A percentile compares a stretch with the other conserved stretches of the same genome.
Evolutionary conservation across 2,329 filamentous ascomycete species (phyloP).

Genomic region (Verticillium zaregamsianum): DNA sequence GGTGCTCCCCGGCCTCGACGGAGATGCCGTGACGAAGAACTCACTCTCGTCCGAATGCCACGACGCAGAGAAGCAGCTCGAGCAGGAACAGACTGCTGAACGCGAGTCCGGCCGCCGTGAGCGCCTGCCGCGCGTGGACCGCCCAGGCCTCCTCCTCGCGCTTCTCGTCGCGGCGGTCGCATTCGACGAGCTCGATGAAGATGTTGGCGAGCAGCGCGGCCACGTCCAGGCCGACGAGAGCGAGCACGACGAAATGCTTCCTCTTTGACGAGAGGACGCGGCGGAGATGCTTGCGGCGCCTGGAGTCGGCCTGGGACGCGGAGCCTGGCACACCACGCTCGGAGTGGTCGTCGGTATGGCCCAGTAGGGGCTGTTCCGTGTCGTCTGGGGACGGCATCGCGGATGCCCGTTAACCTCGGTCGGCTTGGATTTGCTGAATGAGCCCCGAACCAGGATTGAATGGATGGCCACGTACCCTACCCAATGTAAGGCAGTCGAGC

Average conservation of each 20-base stretch:
- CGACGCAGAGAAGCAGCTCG: constrained; percentile 55
- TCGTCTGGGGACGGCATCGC: background rate
- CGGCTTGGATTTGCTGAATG: background rate
- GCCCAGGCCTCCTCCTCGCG: constrained; percentile 38
- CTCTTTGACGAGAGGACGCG: constrained; percentile 27
- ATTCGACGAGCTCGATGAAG: constrained; percentile 43
- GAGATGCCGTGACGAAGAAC: constrained; percentile 16
- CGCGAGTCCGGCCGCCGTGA: constrained; percentile 50
- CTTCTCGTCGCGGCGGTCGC: constrained; percentile 32
- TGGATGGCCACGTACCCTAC: too few species aligned
- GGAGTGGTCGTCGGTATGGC: background rate
- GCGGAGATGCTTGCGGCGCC: background rate
- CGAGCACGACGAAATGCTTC: constrained; percentile 42
- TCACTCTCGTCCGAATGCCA: constrained; percentile 58
- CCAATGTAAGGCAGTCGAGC: too few species aligned
- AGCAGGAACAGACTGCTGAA: constrained; percentile 63
- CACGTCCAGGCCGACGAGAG: constrained; percentile 41
- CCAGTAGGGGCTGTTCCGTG: background rate
- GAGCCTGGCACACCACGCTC: background rate
- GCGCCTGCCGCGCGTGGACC: constrained; percentile 23
- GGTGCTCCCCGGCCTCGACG: background rate
- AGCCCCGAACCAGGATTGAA: too few species aligned
- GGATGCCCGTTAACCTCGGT: too few species aligned
- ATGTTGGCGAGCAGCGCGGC: constrained; percentile 40
- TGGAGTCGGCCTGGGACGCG: background rate